Conservation (phyloP, 1,284 basidiomycete genomes). For the Singerocomus inundabilis region DNA sequence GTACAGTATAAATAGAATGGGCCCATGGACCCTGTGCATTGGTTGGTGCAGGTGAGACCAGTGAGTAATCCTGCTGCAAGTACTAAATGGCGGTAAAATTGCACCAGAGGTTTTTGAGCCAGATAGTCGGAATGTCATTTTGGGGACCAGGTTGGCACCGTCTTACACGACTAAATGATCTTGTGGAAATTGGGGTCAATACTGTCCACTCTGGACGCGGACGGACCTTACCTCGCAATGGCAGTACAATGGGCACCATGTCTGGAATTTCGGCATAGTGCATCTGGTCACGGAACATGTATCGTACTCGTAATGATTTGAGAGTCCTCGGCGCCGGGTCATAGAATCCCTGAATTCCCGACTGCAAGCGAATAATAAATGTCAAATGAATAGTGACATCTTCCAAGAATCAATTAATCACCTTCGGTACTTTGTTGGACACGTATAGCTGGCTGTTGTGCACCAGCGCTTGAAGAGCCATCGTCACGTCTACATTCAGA, state of each 20-base stretch:
- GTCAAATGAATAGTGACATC: constrained; percentile 9
- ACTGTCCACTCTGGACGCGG: constrained; percentile 4
- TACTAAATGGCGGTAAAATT: background rate
- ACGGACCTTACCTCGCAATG: constrained; percentile 63
- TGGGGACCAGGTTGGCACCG: background rate
- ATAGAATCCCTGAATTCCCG: constrained; percentile 70
- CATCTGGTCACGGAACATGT: constrained; percentile 70
- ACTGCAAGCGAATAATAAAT: constrained; percentile 38
- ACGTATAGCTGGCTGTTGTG: constrained; percentile 78
- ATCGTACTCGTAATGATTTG: constrained; percentile 71
- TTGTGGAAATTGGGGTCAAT: constrained; percentile 15
- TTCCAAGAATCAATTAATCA: constrained; percentile 36
- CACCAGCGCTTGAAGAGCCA: constrained; percentile 82
- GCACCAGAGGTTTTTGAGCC: constrained; percentile 8
- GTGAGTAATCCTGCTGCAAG: constrained; percentile 5
- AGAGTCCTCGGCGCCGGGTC: constrained; percentile 68
- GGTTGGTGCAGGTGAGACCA: constrained; percentile 5
- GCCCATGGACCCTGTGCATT: constrained; percentile 23
- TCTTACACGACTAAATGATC: constrained; percentile 32
- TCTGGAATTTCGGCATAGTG: constrained; percentile 82
- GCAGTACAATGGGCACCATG: constrained; percentile 66
- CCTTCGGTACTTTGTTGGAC: constrained; percentile 69
- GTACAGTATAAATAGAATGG: constrained; percentile 29
- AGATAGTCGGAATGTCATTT: constrained; percentile 2
- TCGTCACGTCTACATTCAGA: constrained; percentile 71